Evolutionary conservation across 495 filamentous ascomycete genomes (phyloP).

Genomic region (Penicillium chermesinum): DNA sequence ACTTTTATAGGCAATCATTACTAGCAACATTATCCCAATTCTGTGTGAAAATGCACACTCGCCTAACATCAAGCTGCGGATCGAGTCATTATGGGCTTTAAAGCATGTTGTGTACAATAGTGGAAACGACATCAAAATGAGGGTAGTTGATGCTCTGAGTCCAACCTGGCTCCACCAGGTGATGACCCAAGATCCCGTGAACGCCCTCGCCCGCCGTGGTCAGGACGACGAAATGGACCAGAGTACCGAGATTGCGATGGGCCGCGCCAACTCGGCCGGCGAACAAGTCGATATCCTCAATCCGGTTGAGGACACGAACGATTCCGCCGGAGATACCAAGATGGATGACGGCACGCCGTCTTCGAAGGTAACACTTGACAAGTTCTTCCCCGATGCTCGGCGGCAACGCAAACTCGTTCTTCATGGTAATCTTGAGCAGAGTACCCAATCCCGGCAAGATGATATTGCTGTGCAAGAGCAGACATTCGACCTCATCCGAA

Average conservation of each 20-base stretch:
- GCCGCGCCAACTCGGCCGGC: constrained; percentile 59
- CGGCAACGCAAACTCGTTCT: constrained; percentile 44
- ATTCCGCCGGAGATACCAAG: constrained; percentile 63
- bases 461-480: constrained; percentile 87
- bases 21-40: constrained; percentile 68
- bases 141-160: constrained; percentile 68
- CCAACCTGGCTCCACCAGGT: constrained; percentile 74
- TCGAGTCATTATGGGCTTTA: constrained; percentile 86
- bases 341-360: constrained; percentile 48
- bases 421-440: constrained; percentile 44
- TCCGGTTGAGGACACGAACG: constrained; percentile 48
- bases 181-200: constrained; percentile 50
- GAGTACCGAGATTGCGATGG: constrained; percentile 44
- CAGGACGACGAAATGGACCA: constrained; percentile 38
- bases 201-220: constrained; percentile 25
- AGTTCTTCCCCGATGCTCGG: constrained; percentile 36
- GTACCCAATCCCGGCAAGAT: constrained; percentile 59
- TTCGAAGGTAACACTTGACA: constrained; percentile 39
- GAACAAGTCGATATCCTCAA: constrained; percentile 64
- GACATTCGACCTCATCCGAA: constrained; percentile 79
- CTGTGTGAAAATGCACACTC: constrained; percentile 83
- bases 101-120: constrained; percentile 77
- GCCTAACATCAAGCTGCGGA: constrained; percentile 60
- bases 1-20: constrained; percentile 58
- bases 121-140: constrained; percentile 63